Evolutionary conservation across 2,329 filamentous ascomycete species (phyloP).

Genomic region (Fusarium euwallaceae): DNA sequence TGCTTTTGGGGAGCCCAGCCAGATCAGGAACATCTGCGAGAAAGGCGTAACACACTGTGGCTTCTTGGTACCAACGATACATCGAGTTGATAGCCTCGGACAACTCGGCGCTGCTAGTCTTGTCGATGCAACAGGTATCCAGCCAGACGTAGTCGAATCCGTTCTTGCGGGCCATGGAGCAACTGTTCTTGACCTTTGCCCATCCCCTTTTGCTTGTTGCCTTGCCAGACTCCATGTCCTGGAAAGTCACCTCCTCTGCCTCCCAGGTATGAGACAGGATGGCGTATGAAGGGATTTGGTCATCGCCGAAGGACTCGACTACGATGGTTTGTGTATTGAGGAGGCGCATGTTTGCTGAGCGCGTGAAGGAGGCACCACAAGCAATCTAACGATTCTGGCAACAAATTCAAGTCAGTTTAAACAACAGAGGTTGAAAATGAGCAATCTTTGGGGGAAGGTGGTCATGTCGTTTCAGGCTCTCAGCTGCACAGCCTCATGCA

Average conservation of each 20-base stretch:
- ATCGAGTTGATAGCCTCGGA: background rate
- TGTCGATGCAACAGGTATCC: background rate
- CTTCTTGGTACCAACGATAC: background rate
- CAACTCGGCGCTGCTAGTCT: background rate
- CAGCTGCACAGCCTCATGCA: background rate
- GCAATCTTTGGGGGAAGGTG: background rate
- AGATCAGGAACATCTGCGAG: background rate
- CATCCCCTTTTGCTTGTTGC: slow-evolving; percentile 34
- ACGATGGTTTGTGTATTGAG: slow-evolving; percentile 25
- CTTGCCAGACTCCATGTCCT: slow-evolving; percentile 8
- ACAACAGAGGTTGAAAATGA: background rate
- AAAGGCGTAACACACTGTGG: background rate
- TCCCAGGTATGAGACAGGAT: slow-evolving; percentile 41
- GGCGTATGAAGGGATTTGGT: slow-evolving; percentile 28
- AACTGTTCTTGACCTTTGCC: slow-evolving; percentile 42
- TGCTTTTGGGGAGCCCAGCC: fast-evolving
- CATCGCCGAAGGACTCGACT: slow-evolving; percentile 31
- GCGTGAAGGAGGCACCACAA: too few relatives aligned
- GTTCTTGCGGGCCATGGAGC: slow-evolving; percentile 21
- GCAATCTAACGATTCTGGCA: background rate
- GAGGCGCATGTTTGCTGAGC: slow-evolving; percentile 29
- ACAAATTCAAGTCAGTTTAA: background rate
- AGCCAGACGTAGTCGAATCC: background rate
- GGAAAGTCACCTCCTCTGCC: slow-evolving; percentile 15
- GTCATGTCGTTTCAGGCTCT: background rate